A percentile compares a stretch with the other conserved stretches of the same genome.
Conservation (phyloP, 176 grass and related monocot species). For the Rhynchospora tenuis region DNA sequence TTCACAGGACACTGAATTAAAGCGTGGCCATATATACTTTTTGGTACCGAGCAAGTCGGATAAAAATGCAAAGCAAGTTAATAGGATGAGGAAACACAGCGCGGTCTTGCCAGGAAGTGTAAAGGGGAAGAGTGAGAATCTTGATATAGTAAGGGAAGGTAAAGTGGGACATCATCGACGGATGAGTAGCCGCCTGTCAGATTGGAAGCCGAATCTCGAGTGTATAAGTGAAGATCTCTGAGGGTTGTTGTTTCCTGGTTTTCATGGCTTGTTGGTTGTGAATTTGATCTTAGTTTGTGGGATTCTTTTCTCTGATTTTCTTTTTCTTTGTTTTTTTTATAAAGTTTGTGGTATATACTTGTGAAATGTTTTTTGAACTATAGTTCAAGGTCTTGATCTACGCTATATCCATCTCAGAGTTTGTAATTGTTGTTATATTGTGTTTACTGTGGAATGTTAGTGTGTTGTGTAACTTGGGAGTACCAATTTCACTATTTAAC, state of each 20-base stretch:
- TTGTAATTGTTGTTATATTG: conserved; percentile 22
- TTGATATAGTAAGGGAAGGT: conserved; percentile 13
- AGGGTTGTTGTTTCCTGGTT: conserved; percentile 12
- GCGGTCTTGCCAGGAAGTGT: neutral
- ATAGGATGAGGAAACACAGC: conserved; percentile 24
- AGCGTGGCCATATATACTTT: conserved; percentile 87
- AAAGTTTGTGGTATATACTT: conserved; percentile 7
- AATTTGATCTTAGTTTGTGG: conserved; percentile 11
- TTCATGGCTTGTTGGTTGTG: conserved; percentile 15
- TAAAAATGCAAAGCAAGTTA: conserved; percentile 10
- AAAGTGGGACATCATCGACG: conserved; percentile 38
- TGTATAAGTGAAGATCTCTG: conserved; percentile 65
- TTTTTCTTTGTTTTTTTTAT: neutral
- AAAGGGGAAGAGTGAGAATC: neutral
- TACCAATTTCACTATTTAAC: neutral
- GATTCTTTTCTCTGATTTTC: neutral
- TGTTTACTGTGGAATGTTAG: conserved; percentile 23
- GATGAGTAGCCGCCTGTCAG: conserved; percentile 21
- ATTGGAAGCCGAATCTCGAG: conserved; percentile 74
- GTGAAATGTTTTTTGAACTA: conserved; percentile 5
- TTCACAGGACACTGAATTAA: conserved; percentile 61
- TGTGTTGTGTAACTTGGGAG: conserved; percentile 10
- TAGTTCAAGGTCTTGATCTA: conserved; percentile 10
- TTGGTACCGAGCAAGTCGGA: conserved; percentile 64
- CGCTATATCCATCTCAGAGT: neutral